A percentile compares a stretch with the other conserved stretches of the same genome.
Evolutionary conservation across 345 rosid genomes (phyloP).

Genomic region (Citrus unshiu): DNA sequence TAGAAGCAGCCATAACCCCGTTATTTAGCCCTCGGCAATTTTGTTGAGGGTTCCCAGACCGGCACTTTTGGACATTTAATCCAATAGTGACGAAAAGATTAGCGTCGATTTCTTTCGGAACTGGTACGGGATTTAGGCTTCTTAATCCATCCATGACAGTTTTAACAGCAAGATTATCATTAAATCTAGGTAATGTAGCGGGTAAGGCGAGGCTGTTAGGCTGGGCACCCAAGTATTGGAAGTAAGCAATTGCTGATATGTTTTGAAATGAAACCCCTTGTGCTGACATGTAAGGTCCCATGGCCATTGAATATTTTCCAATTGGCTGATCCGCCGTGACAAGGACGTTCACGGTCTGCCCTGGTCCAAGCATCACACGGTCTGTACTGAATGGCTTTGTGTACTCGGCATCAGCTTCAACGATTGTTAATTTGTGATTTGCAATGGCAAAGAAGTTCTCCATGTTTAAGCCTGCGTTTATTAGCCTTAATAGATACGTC

Average conservation of each 20-base stretch:
- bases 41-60: conserved; percentile 42
- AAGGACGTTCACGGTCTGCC: conserved; percentile 82
- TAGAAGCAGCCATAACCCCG: conserved; percentile 73
- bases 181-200: conserved; percentile 61
- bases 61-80: conserved; percentile 62
- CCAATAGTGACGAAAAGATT: conserved; percentile 65
- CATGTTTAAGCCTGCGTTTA: conserved; percentile 75
- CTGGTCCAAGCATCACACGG: conserved; percentile 82
- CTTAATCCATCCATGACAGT: conserved; percentile 77
- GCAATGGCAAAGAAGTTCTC: conserved; percentile 83
- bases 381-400: conserved; percentile 66
- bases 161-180: conserved; percentile 64
- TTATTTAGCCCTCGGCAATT: conserved; percentile 51
- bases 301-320: conserved; percentile 73
- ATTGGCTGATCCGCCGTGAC: conserved; percentile 71
- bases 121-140: conserved; percentile 45
- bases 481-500: conserved; percentile 69
- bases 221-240: conserved; percentile 56
- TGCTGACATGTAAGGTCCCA: conserved; percentile 80
- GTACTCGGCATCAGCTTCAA: conserved; percentile 86
- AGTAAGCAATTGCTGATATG: conserved; percentile 53
- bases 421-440: conserved; percentile 66
- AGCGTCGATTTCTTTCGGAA: conserved; percentile 54
- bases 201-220: conserved; percentile 51
- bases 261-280: conserved; percentile 55